Base-by-base conservation (phyloP, 1,284 basidiomycete genomes). In the Megacollybia platyphylla region DNA sequence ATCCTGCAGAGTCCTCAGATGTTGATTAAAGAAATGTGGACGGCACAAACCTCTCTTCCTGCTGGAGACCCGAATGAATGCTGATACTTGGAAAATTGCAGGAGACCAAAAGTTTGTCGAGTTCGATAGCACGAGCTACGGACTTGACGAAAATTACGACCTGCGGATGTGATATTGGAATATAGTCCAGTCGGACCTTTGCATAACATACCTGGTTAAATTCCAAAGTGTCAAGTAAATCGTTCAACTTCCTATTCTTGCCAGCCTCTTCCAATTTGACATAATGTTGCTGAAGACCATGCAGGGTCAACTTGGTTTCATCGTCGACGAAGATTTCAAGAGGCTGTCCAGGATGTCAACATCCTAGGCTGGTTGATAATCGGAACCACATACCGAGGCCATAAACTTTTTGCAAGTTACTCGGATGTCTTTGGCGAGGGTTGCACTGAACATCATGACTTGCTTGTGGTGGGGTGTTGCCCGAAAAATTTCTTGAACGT, bases 381-480 rank as follows among this genome's bases (percentile, higher is more conserved):
- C 35, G 32, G 29, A 39, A 13, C 42, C 9, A 73, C 89, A 54
- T 56, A 97, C 94, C 62, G 91, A 97, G 44, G 91, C 88, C 96
- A 99, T 99, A 64, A 99, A 99, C 65, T 98, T 98, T 70, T 98
- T 98, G 79, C 96, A 99, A 0, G 93, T 97, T 5, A 84, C 77
- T 45, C 96, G 79, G 48, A 98, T 94, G 51, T 98, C 96, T 73
- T 98, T 98, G 45, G 91, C 81, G 48, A 99, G 70, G 1, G 96
- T 99, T 38, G 96, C 96, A 55, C 90, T 94, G 74, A 99, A 99
- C 96, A 99, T 98, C 96, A 98, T 98, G 51, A 99, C 96, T 74
- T 99, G 96, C 73, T 99, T 99, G 78, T 97, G 92, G 66, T 97
- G 94, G 45, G 96, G 96, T n/a, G 96, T 98, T 11, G 91, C 79